Evolutionary conservation across 306 rosid genomes (phyloP), one percentile per base, ranked within the genome.

Genomic region (Vicia villosa): DNA sequence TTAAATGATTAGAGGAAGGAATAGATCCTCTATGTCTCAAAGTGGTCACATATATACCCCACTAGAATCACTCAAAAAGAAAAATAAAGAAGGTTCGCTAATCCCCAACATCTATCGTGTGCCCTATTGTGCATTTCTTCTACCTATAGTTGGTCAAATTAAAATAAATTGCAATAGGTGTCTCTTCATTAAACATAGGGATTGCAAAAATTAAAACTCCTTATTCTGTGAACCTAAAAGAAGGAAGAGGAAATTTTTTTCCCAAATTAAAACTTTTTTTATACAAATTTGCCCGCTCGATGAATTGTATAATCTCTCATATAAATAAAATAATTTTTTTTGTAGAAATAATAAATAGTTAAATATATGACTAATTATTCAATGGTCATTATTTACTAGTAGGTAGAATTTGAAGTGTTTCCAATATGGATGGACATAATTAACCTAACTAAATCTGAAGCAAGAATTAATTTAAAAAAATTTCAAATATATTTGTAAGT

Each of bases 1-100:
- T 28, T 75, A 65, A 70, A 82, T 77, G 75, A 85, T 83, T 83
- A 76, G 69, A 49, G 42, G 77, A 42, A 24, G 64, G 85, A 85
- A 85, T 77, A 62, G 70, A 81, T 83, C 79, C 86, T 80, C 62
- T 21, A 66, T 68, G 72, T 70, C 71, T 81, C 45, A 47, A 75
- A 80, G 81, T 75, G 81, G 59, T 66, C 74, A 63, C 80, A 69
- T 51, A 43, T 60, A 51, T 74, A 58, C 77, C 84, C 78, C 82
- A 83, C 85, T 88, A 24, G 69, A 80, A 82, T 72, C 76, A 66
- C 70, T 74, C 56, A 46, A 72, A 76, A 77, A 54, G 32, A 6
- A 51, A 51, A 51, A 51, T 10, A 55, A 63, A 76, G 64, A 55
- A 72, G 64, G 76, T 72, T 77, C 74, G 3, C 62, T 57, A 74